Evolutionary conservation across 106 monocot species (phyloP), one percentile per base, ranked within the genome.

Genomic region (Amphibolis antarctica): DNA sequence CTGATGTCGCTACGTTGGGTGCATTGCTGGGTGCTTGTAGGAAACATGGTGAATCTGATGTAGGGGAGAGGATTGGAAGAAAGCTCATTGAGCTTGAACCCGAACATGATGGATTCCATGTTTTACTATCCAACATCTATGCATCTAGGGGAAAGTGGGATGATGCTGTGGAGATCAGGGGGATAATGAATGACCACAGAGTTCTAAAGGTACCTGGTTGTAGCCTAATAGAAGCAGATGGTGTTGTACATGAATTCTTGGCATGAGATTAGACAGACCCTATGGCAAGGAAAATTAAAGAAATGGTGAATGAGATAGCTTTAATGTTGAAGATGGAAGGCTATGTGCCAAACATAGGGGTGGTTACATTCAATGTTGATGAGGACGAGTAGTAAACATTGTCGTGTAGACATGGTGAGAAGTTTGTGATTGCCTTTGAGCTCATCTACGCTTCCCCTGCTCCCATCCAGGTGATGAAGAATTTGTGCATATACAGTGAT

Each of bases 1-100:
- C 78, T 0, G 78, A 79, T 79, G 64, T 74, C 9, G 78, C 73
- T 28, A 79, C 74, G 12, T 79, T 62, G 73, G 78, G 78, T 36
- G 69, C 78, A 44, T 60, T 79, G 59, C 69, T 74, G 1, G 68
- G 78, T 53, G 73, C 78, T 46, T 79, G 78, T 31, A 68, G 64
- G 62, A 78, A 73, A 13, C 74, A 79, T 74, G 78, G 74, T 27
- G 58, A 68, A 22, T 47, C 43, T 7, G 59, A 74, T 44, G 60
- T 68, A 17, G 68, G 78, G 20, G 59, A 79, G 53, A 74, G 73
- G 58, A n/a, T 74, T 18, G 68, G 73, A 3, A 69, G 49, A 20
- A 68, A 46, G 56, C 62, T 79, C 12, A 60, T 73, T 20, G 59
- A 74, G 47, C 63, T 79, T 10, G 78, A 79, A n/a, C 74, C 78